Base-by-base conservation (phyloP, 1,284 basidiomycete genomes). In the Fomitopsis pinicola region DNA sequence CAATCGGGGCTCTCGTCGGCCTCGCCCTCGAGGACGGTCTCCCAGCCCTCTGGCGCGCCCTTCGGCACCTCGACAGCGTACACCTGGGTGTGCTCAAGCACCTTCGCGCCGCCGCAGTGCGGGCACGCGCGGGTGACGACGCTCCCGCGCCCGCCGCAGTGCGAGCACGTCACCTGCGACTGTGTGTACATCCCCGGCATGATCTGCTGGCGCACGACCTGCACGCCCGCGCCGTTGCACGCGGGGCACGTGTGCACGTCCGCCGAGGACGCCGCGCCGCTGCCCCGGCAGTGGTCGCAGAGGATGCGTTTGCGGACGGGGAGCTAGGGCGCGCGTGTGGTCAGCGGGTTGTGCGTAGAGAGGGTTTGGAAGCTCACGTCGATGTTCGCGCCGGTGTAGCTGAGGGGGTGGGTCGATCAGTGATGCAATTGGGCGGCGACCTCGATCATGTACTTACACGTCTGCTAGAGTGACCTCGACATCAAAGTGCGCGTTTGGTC, bases 131-230 rank as follows among this genome's bases (percentile, higher is more conserved):
- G 84, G 63, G 82, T 85, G 69, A 97, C 92, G 54, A 88, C 78
- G 65, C 84, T 87, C 10, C 95, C 94, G 60, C 89, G 86, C 5
- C 96, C 95, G 55, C 82, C 81, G 70, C 95, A 98, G 50, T 91
- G 87, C 63, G 85, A 85, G 73, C 92, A 93, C 38, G 87, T 84
- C 62, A 83, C 75, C 77, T 95, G 89, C 62, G 88, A 84, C 77
- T 95, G 88, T 0, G 89, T 91, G 69, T 90, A 92, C 94, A 97
- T 96, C 26, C 94, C 94, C 1, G 95, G 94, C 80, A 96, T 95
- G 66, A 98, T 92, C 79, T 95, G 95, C 73, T 97, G 94, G 60
- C 94, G 89, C 60, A 89, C 84, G 35, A 97, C 75, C 69, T 91
- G 89, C 60, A 95, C 82, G 45, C 95, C 95, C 60, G 87, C 81